phyloP scores from a whole-genome alignment of 2,329 filamentous ascomycete species.

The Zymoseptoria brevis region DNA sequence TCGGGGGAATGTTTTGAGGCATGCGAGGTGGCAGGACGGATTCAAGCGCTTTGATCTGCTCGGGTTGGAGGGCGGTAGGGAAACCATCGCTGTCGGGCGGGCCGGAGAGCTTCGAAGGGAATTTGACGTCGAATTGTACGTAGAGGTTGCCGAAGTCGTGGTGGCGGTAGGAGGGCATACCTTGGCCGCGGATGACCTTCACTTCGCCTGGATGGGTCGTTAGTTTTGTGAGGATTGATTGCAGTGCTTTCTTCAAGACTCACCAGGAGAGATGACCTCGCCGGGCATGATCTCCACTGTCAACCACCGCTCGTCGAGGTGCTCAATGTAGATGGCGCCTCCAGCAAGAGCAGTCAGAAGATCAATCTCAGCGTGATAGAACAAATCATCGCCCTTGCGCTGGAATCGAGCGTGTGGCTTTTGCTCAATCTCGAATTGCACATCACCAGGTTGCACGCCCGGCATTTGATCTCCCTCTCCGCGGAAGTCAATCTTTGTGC shows the following conservation, averaged over 20 bases:
- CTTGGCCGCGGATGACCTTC: conserved; percentile 91
- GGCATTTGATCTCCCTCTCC: conserved; percentile 95
- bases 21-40: conserved; percentile 70
- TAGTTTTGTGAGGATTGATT: conserved; percentile 7
- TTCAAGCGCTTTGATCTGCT: conserved; percentile 71
- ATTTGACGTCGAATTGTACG: conserved; percentile 96
- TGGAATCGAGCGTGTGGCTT: conserved; percentile 96
- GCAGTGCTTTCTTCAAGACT: conserved; percentile 30
- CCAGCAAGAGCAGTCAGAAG: conserved; percentile 90
- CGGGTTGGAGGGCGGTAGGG: conserved; percentile 42
- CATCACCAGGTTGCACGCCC: conserved; percentile 86
- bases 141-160: conserved; percentile 95
- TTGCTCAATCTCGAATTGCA: conserved; percentile 98
- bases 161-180: conserved; percentile 93
- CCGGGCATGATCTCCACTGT: conserved; percentile 87
- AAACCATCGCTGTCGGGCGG: conserved; percentile 34
- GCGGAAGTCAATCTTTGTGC: conserved; percentile 93
- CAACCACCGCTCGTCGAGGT: conserved; percentile 95
- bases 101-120: conserved; percentile 55
- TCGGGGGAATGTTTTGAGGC: conserved; percentile 58
- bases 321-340: conserved; percentile 85
- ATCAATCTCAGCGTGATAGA: conserved; percentile 92
- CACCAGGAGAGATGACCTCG: conserved; percentile 89
- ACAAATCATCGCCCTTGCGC: conserved; percentile 89
- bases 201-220: conserved; percentile 57